Evolutionary conservation across 83 land plant species (phyloP).

Genomic region (Thuja plicata): DNA sequence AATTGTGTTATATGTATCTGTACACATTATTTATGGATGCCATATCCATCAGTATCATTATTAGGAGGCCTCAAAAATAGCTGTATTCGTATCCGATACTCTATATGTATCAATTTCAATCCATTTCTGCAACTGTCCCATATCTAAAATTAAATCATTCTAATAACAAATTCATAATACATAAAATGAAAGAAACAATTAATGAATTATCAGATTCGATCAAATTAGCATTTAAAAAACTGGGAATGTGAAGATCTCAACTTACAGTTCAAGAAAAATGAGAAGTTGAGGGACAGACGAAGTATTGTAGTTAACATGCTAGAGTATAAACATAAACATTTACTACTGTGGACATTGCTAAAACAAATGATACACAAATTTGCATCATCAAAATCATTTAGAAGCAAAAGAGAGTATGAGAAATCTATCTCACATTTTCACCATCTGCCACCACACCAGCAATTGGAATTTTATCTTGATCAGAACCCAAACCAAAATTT

Average conservation of each 20-base stretch:
- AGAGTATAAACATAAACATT: neutral
- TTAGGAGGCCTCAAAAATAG: too few species aligned
- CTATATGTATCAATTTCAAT: too few species aligned
- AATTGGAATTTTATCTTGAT: neutral
- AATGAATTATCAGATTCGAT: neutral
- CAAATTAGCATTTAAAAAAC: neutral
- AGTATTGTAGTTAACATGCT: neutral
- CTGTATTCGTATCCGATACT: too few species aligned
- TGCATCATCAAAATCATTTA: neutral
- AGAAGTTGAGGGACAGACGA: neutral
- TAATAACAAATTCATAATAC: neutral
- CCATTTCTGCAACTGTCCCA: neutral
- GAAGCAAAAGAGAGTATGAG: neutral
- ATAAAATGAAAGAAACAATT: neutral
- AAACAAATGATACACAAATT: neutral
- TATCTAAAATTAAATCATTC: neutral
- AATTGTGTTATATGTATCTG: too few species aligned
- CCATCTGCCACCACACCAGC: conserved; percentile 17
- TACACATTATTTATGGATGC: too few species aligned
- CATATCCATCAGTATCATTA: too few species aligned
- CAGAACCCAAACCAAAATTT: conserved; percentile 36
- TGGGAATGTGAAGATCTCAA: neutral
- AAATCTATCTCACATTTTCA: conserved; percentile 16
- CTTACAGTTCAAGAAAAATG: neutral
- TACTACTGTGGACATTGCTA: neutral